Conservation (phyloP, 2,329 filamentous ascomycete genomes). For the Cladosporium sp. region DNA sequence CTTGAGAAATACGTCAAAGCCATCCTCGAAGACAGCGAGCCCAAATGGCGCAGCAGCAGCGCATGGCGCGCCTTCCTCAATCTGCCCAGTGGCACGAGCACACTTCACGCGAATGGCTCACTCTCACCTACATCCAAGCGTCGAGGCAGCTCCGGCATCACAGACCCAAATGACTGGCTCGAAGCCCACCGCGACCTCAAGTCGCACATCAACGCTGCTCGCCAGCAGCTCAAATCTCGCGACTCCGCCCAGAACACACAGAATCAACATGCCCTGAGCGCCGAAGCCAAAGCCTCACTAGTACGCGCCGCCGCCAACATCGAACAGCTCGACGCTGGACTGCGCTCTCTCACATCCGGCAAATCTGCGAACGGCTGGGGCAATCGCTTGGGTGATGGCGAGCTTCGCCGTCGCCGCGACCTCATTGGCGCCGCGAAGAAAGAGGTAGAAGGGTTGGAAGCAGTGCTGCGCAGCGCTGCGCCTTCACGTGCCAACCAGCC, state of each 20-base stretch:
- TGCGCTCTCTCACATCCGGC: conserved; percentile 45
- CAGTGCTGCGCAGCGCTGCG: conserved; percentile 60
- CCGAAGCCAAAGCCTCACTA: conserved; percentile 72
- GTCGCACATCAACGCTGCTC: conserved; percentile 65
- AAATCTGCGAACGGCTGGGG: conserved; percentile 36
- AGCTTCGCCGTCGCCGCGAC: conserved; percentile 70
- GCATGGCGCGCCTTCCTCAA: conserved; percentile 74
- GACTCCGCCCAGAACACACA: conserved; percentile 63
- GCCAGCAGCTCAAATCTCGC: conserved; percentile 64
- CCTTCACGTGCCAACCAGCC: conserved; percentile 6
- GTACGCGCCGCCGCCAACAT: conserved; percentile 68
- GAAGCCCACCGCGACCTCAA: conserved; percentile 76
- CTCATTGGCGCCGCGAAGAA: conserved; percentile 68
- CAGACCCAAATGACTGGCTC: conserved; percentile 65
- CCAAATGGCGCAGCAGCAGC: conserved; percentile 71
- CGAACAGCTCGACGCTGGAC: conserved; percentile 63
- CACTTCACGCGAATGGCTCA: conserved; percentile 32
- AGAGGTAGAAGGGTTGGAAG: conserved; percentile 74
- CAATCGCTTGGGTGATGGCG: conserved; percentile 67
- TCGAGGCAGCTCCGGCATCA: conserved; percentile 38
- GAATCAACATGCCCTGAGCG: conserved; percentile 60
- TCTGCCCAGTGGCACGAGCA: conserved; percentile 55
- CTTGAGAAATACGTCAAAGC: conserved; percentile 71
- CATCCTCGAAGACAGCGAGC: conserved; percentile 72
- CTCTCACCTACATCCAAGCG: conserved; percentile 42